phyloP scores from a whole-genome alignment of 2,329 filamentous ascomycete species.

The Colletotrichum cereale region DNA sequence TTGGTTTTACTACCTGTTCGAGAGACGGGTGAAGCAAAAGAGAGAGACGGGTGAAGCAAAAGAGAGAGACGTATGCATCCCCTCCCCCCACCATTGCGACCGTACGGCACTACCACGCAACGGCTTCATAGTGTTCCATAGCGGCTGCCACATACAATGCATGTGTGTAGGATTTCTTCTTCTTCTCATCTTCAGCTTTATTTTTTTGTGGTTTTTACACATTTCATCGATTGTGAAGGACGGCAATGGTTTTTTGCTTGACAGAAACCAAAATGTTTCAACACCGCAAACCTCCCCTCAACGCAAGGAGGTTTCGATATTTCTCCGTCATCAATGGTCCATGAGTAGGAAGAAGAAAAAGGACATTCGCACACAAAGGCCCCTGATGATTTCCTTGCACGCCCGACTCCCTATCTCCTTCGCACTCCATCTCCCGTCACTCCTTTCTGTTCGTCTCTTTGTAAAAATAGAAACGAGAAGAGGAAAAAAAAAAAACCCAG shows the following conservation, averaged over 20 bases:
- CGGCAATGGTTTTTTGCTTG: background rate
- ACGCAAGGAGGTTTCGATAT: background rate
- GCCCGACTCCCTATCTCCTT: background rate
- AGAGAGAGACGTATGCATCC: background rate
- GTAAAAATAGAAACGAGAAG: background rate
- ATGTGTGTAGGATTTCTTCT: background rate
- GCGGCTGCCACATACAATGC: background rate
- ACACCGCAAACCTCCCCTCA: background rate
- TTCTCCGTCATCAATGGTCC: constrained; percentile 1
- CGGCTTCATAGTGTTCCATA: background rate
- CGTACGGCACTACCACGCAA: background rate
- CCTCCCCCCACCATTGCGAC: fast-evolving
- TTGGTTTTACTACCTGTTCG: background rate
- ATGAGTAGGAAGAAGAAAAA: too few relatives aligned
- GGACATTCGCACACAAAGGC: background rate
- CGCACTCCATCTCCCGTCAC: background rate
- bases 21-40: background rate
- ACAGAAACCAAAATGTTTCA: constrained; percentile 1
- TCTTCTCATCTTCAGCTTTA: background rate
- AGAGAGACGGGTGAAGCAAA: background rate
- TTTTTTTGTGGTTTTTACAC: background rate
- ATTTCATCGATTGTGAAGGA: constrained; percentile 3
- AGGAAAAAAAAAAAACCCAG: background rate
- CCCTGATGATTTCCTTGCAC: background rate
- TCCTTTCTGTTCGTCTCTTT: constrained; percentile 28